Base-by-base conservation (phyloP, 371 early-diverging fungal genomes). In the Saksenaea vasiformis region DNA sequence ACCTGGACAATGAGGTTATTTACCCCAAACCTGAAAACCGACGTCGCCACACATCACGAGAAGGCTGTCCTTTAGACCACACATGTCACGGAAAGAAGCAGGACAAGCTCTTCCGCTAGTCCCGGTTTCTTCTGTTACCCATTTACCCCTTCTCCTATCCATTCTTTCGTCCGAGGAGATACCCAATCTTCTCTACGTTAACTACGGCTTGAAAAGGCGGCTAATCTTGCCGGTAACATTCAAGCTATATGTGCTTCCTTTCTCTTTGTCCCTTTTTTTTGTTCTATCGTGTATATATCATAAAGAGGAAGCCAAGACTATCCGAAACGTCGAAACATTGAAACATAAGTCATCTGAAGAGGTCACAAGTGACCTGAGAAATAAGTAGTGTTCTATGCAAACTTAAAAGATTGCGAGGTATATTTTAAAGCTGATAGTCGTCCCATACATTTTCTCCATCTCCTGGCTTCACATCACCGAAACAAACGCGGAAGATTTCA, bases 401-500 rank as follows among this genome's bases (percentile, higher is more conserved):
- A 8, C 0, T 41, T n/a, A n/a, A 41, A 13, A 41, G 9, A 7
- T 7, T 47, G 22, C 8, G 7, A 47, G 51, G 19, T n/a, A 47
- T 22, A n/a, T 39, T 39, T 22, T 47, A 47, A 22, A 22, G 10
- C 22, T 19, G 51, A 44, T 7, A 7, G 10, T 73, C 69, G 8
- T 44, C 31, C 81, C 78, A 78, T n/a, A 71, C 57, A 19, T 62
- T 28, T 58, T 77, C 70, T 2, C 70, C 82, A 9, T 74, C 67
- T 15, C 68, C 65, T 34, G 66, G 68, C 11, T 69, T 63, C 51
- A 81, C 41, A 17, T 71, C 69, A 1, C 73, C 75, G 69, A 78
- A 81, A 39, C 73, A 74, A 28, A 79, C 69, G 43, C 70, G 67
- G 67, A 82, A 86, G 19, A 85, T 84, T 34, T 92, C 87, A 39